Conservation (phyloP, 352 stramenopile species). For the Phytopythium helicoides region DNA sequence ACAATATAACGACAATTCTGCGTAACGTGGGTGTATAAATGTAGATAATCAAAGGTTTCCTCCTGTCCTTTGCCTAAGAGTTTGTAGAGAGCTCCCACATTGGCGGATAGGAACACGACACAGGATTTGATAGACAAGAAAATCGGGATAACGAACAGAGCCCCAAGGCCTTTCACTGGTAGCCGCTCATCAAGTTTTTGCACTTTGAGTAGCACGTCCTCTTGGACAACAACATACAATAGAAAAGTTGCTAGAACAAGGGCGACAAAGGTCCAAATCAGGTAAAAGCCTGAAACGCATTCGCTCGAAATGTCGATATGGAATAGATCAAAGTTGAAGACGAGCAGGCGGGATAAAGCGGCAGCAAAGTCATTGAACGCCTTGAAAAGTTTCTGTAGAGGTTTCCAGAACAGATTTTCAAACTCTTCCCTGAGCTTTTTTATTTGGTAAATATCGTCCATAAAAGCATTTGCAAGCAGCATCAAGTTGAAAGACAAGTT, state of each 20-base stretch:
- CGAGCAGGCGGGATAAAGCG: slow-evolving; percentile 15
- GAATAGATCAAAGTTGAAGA: slow-evolving; percentile 25
- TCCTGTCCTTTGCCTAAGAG: slow-evolving; percentile 10
- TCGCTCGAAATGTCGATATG: slow-evolving; percentile 12
- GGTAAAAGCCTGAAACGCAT: slow-evolving; percentile 37
- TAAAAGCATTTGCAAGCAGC: slow-evolving; percentile 36
- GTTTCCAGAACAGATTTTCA: slow-evolving; percentile 11
- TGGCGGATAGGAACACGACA: slow-evolving; percentile 44
- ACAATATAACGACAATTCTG: slow-evolving; percentile 9
- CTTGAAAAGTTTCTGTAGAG: slow-evolving; percentile 21
- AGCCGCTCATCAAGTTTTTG: slow-evolving; percentile 52
- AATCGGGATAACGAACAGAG: slow-evolving; percentile 45
- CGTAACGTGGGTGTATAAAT: slow-evolving; percentile 12
- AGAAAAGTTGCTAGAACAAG: slow-evolving; percentile 33
- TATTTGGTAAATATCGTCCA: slow-evolving; percentile 10
- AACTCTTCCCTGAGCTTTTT: slow-evolving; percentile 18
- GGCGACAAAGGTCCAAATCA: slow-evolving; percentile 19
- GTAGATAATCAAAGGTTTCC: slow-evolving; percentile 10
- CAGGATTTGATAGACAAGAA: slow-evolving; percentile 56
- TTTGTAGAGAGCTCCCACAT: slow-evolving; percentile 30
- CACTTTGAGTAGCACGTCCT: slow-evolving; percentile 49
- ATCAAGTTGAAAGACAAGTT: slow-evolving; percentile 65
- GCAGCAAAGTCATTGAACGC: slow-evolving; percentile 27
- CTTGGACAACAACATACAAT: slow-evolving; percentile 57
- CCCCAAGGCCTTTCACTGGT: slow-evolving; percentile 34